Percentiles rank a stretch among this genome's conserved stretches.
These are phyloP conservation scores for Leishmania tarentolae DNA, from an alignment of 208 protist genomes.

Conservation along the genomic window DNA sequence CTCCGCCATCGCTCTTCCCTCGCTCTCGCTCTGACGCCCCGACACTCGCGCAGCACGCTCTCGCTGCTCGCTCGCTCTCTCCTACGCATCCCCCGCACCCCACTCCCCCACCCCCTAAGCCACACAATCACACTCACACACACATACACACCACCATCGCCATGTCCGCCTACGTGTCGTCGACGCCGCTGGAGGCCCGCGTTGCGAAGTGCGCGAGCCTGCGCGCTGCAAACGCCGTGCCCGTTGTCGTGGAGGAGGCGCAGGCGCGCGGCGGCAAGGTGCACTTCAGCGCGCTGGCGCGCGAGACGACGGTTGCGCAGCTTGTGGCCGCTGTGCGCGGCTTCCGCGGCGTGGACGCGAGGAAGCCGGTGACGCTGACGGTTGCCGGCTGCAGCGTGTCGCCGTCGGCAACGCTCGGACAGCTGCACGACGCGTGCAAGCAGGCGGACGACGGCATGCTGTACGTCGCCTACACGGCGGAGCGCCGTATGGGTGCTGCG, in stretches of 20 bases:
- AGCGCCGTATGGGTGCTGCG: slow-evolving; percentile 9
- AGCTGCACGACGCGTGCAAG: slow-evolving; percentile 38
- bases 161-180: slow-evolving; percentile 27
- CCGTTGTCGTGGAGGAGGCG: slow-evolving; percentile 27
- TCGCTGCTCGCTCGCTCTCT: neutral
- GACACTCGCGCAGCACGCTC: neutral
- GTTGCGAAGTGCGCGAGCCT: slow-evolving; percentile 25
- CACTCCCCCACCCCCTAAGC: neutral
- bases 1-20: too few species aligned
- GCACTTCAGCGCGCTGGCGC: slow-evolving; percentile 35
- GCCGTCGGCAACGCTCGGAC: slow-evolving; percentile 29
- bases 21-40: neutral
- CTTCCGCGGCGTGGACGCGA: slow-evolving; percentile 18
- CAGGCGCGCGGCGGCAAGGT: slow-evolving; percentile 26
- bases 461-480: slow-evolving; percentile 33
- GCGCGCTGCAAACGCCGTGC: slow-evolving; percentile 4
- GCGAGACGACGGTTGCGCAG: slow-evolving; percentile 32
- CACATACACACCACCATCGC: neutral
- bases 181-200: slow-evolving; percentile 24
- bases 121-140: too few species aligned
- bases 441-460: slow-evolving; percentile 42
- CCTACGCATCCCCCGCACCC: neutral
- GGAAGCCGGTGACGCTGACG: slow-evolving; percentile 28
- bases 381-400: slow-evolving; percentile 29
- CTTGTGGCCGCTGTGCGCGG: slow-evolving; percentile 25